Evolutionary conservation across 495 filamentous ascomycete genomes (phyloP).

Genomic region (Aspergillus wentii): DNA sequence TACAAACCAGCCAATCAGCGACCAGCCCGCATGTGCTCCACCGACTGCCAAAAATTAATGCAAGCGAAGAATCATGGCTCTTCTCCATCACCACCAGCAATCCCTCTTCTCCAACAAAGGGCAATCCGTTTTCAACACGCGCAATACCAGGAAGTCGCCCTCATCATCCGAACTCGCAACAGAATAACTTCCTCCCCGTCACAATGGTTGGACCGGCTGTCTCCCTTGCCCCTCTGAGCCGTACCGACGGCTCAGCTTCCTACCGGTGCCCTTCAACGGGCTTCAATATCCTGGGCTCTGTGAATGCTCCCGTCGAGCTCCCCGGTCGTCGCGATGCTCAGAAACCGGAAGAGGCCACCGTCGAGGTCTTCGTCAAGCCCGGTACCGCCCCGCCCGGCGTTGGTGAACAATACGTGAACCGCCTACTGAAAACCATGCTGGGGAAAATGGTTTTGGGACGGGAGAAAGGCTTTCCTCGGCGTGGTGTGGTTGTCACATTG

Average conservation of each 20-base stretch:
- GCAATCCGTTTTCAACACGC: no score
- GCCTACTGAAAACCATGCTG: constrained; percentile 25
- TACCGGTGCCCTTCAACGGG: constrained; percentile 65
- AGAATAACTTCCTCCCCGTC: no score
- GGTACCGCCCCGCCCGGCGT: constrained; percentile 60
- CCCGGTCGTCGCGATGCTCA: constrained; percentile 70
- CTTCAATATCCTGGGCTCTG: constrained; percentile 75
- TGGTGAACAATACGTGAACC: constrained; percentile 58
- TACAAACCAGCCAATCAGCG: constrained; percentile 18
- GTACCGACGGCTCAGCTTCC: constrained; percentile 83
- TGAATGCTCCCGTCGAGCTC: constrained; percentile 92
- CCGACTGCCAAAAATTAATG: constrained; percentile 11
- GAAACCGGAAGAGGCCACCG: constrained; percentile 78
- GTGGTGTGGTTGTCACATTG: constrained; percentile 40
- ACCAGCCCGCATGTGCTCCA: constrained; percentile 9
- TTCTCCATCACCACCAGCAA: not conserved
- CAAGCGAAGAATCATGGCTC: not conserved
- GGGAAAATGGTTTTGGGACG: constrained; percentile 29
- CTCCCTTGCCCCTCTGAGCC: constrained; percentile 51
- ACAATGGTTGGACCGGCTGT: constrained; percentile 35
- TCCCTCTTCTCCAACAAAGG: not conserved
- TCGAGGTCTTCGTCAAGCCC: constrained; percentile 88
- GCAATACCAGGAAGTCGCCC: no score
- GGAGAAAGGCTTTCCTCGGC: constrained; percentile 30
- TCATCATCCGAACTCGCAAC: no score